phyloP scores from a whole-genome alignment of 2,329 filamentous ascomycete genomes.

The Davidsoniella virescens region DNA sequence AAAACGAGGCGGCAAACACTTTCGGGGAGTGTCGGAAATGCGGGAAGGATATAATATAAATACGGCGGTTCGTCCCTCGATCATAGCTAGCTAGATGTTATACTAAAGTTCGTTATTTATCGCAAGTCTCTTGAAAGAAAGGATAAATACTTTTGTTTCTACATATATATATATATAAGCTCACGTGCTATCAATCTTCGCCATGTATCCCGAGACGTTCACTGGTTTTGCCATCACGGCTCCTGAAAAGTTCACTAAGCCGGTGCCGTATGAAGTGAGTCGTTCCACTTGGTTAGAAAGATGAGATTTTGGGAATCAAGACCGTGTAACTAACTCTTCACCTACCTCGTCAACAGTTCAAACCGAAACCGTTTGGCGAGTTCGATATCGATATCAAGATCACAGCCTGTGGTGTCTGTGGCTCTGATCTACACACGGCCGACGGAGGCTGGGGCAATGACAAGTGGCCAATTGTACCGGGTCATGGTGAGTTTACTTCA shows the following conservation, averaged over 20 bases:
- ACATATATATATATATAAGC: background rate
- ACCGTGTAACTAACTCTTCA: background rate
- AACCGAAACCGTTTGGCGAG: constrained; percentile 68
- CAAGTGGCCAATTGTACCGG: constrained; percentile 41
- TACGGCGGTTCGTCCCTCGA: too few species aligned
- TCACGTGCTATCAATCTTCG: background rate
- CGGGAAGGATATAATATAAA: too few species aligned
- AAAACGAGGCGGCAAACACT: too few species aligned
- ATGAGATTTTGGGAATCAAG: background rate
- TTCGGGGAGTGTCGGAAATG: too few species aligned
- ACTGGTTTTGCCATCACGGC: constrained; percentile 42
- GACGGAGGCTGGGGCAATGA: constrained; percentile 45
- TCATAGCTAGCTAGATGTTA: too few species aligned
- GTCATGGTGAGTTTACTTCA: constrained; percentile 26
- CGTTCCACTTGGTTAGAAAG: too few species aligned
- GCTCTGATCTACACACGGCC: constrained; percentile 51
- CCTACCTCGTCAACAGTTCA: constrained; percentile 34
- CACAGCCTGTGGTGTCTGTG: constrained; percentile 55
- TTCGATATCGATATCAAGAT: constrained; percentile 73
- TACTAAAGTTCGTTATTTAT: too few species aligned
- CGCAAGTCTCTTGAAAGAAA: too few species aligned
- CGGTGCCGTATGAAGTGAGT: constrained; percentile 5
- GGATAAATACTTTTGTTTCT: background rate
- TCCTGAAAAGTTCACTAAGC: constrained; percentile 21
- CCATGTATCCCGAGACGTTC: constrained; percentile 43